Evolutionary conservation across 2,329 filamentous ascomycete genomes (phyloP).

Genomic region (Pseudopithomyces chartarum): DNA sequence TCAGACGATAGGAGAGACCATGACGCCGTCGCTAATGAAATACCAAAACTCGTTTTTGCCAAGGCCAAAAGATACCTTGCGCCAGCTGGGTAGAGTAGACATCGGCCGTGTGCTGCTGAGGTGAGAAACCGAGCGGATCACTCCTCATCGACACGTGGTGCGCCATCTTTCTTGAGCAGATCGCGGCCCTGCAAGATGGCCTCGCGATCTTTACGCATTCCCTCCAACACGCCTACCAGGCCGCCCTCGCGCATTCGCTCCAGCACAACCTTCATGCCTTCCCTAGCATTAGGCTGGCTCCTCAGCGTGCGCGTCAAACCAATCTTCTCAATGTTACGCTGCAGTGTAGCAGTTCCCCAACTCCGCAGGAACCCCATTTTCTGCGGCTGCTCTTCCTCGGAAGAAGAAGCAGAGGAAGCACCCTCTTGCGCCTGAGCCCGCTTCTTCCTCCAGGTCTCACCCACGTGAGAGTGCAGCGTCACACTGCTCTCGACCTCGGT

Average conservation of each 20-base stretch:
- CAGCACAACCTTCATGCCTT: slow-evolving; percentile 82
- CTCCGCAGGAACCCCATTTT: slow-evolving; percentile 62
- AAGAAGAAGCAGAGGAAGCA: slow-evolving; percentile 18
- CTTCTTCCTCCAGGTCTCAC: slow-evolving; percentile 65
- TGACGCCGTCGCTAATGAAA: slow-evolving; percentile 39
- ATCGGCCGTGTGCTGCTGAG: background rate
- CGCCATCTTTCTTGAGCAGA: slow-evolving; percentile 8
- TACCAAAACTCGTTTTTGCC: slow-evolving; percentile 12
- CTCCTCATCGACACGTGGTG: slow-evolving; percentile 25
- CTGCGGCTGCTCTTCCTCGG: slow-evolving; percentile 53
- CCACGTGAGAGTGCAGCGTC: slow-evolving; percentile 72
- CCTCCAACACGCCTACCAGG: slow-evolving; percentile 71
- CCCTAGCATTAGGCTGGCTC: slow-evolving; percentile 78
- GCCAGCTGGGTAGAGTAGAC: background rate
- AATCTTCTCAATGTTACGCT: slow-evolving; percentile 78
- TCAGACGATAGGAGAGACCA: slow-evolving; percentile 20
- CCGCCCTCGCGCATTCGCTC: slow-evolving; percentile 71
- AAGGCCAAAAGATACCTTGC: background rate
- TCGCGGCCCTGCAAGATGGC: slow-evolving; percentile 34
- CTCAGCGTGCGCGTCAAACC: slow-evolving; percentile 77
- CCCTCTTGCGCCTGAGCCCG: slow-evolving; percentile 49
- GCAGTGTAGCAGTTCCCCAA: slow-evolving; percentile 73
- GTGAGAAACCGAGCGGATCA: slow-evolving; percentile 2
- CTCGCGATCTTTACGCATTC: slow-evolving; percentile 68
- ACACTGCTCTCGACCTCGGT: slow-evolving; percentile 77